Evolutionary conservation across 345 rosid genomes (phyloP).

Genomic region (Acer saccharum): DNA sequence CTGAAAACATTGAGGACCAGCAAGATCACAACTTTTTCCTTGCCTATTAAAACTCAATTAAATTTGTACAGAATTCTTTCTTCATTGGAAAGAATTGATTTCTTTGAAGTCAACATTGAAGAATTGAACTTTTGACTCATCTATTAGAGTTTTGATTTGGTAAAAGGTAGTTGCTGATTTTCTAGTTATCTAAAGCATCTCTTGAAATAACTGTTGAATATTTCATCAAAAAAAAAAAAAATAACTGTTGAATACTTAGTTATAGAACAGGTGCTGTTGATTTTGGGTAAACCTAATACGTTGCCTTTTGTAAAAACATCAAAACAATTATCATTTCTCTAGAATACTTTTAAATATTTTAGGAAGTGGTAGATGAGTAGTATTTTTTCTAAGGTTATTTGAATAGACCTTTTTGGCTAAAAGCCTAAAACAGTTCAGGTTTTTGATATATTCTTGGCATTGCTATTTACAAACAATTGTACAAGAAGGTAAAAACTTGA

Average conservation of each 20-base stretch:
- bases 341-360: too few relatives aligned
- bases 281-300: background rate
- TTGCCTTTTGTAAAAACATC: background rate
- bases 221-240: too few relatives aligned
- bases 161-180: background rate
- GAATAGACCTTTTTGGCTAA: background rate
- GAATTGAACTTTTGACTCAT: background rate
- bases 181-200: background rate
- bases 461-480: background rate
- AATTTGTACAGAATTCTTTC: background rate
- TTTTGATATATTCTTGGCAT: background rate
- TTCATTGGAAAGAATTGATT: background rate
- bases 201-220: background rate
- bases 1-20: background rate
- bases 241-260: background rate
- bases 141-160: background rate
- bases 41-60: background rate
- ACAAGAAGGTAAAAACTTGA: background rate
- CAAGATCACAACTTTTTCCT: background rate
- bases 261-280: background rate
- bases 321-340: background rate
- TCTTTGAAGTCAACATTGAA: background rate
- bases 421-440: background rate
- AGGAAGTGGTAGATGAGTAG: background rate
- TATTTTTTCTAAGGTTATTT: background rate